Conservation (phyloP, 2,329 filamentous ascomycete genomes). For the Trichoderma cornu-damae region DNA sequence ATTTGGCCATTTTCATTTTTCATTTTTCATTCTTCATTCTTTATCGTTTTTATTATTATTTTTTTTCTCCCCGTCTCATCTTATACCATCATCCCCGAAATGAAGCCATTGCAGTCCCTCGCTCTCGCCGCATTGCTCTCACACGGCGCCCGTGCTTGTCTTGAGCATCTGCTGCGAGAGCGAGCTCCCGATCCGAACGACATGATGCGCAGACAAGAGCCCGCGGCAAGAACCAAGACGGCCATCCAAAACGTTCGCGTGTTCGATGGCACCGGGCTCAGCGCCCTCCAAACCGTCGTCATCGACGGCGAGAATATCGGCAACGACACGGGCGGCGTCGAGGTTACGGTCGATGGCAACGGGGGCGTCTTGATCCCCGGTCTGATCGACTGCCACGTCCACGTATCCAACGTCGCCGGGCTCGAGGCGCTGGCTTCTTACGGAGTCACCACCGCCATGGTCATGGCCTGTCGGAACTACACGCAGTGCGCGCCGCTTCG, state of each 20-base stretch:
- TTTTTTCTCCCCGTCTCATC: too few species aligned
- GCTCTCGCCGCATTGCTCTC: neutral
- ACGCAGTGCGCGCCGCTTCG: constrained; percentile 1
- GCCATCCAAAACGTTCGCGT: constrained; percentile 4
- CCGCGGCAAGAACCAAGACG: neutral
- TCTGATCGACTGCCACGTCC: constrained; percentile 6
- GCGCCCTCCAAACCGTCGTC: neutral
- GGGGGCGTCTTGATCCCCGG: constrained; percentile 1
- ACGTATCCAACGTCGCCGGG: neutral
- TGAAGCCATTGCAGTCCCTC: neutral
- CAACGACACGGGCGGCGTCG: neutral
- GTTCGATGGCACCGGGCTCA: neutral
- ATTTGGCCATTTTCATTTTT: neutral
- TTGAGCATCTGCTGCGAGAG: neutral
- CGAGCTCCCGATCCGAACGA: neutral
- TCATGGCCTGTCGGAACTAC: constrained; percentile 12
- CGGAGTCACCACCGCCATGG: neutral
- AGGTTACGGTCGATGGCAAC: neutral
- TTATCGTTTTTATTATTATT: neutral
- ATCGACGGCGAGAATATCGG: constrained; percentile 4
- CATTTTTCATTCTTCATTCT: neutral
- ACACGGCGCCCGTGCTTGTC: neutral
- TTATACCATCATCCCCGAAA: neutral
- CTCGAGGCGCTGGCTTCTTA: neutral
- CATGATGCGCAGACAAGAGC: neutral